These are phyloP conservation scores for Claviceps cyperi DNA, from an alignment of 2,329 filamentous ascomycete species.

Conservation along the genomic window DNA sequence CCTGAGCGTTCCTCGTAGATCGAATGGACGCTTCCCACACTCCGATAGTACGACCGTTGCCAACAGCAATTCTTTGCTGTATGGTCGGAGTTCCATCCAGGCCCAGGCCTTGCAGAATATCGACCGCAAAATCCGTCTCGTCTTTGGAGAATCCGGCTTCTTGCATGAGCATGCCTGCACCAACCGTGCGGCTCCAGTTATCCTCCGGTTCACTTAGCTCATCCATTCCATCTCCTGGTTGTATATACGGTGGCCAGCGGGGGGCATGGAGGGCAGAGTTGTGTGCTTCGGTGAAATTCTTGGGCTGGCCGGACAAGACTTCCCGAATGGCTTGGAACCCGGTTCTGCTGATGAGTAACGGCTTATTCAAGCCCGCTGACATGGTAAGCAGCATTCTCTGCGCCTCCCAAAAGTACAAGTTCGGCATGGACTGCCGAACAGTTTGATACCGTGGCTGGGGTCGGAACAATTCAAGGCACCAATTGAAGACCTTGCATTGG, in stretches of 20 bases:
- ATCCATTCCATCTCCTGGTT: constrained; percentile 44
- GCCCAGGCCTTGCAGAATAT: constrained; percentile 37
- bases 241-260: constrained; percentile 47
- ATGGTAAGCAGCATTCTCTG: constrained; percentile 38
- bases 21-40: constrained; percentile 42
- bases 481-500: constrained; percentile 20
- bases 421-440: constrained; percentile 13
- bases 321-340: constrained; percentile 41
- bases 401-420: constrained; percentile 36
- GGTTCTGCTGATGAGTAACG: constrained; percentile 33
- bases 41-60: constrained; percentile 9
- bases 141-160: constrained; percentile 39
- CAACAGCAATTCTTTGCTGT: constrained; percentile 25
- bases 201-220: constrained; percentile 36
- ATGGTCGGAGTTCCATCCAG: constrained; percentile 40
- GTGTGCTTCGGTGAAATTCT: constrained; percentile 34
- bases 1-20: constrained; percentile 44
- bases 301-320: constrained; percentile 38
- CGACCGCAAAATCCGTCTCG: constrained; percentile 32
- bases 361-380: constrained; percentile 32
- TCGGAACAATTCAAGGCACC: constrained; percentile 13
- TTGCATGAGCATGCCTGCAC: constrained; percentile 37
- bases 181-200: constrained; percentile 37
- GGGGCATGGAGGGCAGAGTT: constrained; percentile 33
- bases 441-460: constrained; percentile 12